Evolutionary conservation across 768 basidiomycete species (phyloP).

Genomic region (Tricholoma saponaceum): DNA sequence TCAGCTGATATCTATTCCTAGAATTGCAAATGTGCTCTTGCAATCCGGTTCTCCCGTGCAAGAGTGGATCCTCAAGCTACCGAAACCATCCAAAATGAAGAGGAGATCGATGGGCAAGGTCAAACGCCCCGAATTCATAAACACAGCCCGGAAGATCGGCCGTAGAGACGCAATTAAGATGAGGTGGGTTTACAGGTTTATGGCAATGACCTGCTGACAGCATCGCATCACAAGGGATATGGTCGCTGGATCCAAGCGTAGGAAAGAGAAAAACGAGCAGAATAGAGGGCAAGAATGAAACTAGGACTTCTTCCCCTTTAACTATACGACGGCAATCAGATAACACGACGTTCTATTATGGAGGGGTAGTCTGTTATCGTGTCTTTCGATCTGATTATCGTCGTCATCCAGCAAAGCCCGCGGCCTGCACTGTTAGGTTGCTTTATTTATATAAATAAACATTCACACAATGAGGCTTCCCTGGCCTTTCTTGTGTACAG

Average conservation of each 20-base stretch:
- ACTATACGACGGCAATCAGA: too few relatives aligned
- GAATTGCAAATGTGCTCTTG: conserved; percentile 93
- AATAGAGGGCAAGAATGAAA: not conserved
- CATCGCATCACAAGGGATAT: conserved; percentile 55
- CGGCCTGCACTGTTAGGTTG: too few relatives aligned
- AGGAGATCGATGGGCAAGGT: conserved; percentile 81
- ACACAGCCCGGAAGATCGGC: conserved; percentile 64
- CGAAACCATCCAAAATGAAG: conserved; percentile 88
- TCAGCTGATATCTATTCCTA: conserved; percentile 24
- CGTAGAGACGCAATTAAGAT: conserved; percentile 70
- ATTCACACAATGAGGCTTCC: conserved; percentile 1
- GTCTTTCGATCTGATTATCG: too few relatives aligned
- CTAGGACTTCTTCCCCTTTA: not conserved
- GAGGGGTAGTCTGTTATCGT: too few relatives aligned
- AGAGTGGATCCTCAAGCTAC: conserved; percentile 94
- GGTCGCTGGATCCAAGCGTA: conserved; percentile 69
- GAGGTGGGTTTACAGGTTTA: conserved; percentile 38
- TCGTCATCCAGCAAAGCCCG: too few relatives aligned
- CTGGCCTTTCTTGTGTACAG: not conserved
- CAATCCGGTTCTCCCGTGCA: conserved; percentile 90
- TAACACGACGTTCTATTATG: too few relatives aligned
- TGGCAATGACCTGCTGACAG: conserved; percentile 1
- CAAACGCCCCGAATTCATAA: conserved; percentile 74
- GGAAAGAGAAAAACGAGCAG: conserved; percentile 39
- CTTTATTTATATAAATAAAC: too few relatives aligned